Evolutionary conservation across 2,329 filamentous ascomycete genomes (phyloP), one percentile per base, ranked within the genome.

Genomic region (Diaporthe citri): DNA sequence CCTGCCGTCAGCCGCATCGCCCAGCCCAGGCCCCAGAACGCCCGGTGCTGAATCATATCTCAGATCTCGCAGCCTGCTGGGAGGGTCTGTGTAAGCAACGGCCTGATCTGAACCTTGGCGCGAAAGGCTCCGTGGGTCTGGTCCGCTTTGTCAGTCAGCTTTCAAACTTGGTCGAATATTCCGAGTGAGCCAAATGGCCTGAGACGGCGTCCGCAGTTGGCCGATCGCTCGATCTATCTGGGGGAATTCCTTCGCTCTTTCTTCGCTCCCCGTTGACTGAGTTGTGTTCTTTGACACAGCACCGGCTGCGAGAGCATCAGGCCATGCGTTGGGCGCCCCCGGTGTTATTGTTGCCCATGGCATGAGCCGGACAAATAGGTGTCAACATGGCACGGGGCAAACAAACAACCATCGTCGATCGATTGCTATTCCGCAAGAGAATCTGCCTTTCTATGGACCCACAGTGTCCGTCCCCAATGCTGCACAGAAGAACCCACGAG

Each of bases 161-260:
- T 36, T 67, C 60, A 36, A 66, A 66, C 60, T 51, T 36, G 22
- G 43, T 67, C 31, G 43, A 51, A 66, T 51, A 51, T 66, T 51
- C 62, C 62, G 31, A 52, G 31, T 39, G 13, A 39, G 34, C 46
- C 46, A 39, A 5, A 36, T 25, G 64, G 34, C 31, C 41, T 46
- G 31, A 51, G 43, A 51, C 62, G 8, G 15, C 46, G n/a, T 12
- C 22, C n/a, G 22, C 48, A 41, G 5, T 7, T 15, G 5, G 28
- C 22, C 46, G n/a, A 41, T 69, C 46, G 17, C 48, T 55, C 64
- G 34, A 55, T 46, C 46, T 41, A 20, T 39, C 22, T 15, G 15
- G 52, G 15, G 52, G 13, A 22, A 25, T 10, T 10, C 22, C 22
- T 31, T 22, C n/a, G 22, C 31, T 55, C 22, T 25, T 10, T 12